These are phyloP conservation scores for Karstenula rhodostoma DNA, from an alignment of 2,329 filamentous ascomycete species.

Conservation along the genomic window DNA sequence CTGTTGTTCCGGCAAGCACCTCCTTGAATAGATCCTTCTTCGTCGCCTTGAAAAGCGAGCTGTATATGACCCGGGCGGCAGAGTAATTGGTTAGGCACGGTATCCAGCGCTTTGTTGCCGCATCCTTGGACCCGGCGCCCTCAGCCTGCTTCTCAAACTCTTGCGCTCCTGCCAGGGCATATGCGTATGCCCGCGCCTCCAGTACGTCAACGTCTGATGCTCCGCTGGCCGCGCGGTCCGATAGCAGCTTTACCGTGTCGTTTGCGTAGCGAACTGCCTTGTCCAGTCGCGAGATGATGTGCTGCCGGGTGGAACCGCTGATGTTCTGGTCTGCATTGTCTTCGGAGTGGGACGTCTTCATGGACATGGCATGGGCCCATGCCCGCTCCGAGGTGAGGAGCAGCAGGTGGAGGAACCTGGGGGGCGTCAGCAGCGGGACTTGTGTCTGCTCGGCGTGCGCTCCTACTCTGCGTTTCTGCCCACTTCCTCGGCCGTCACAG, in stretches of 20 bases:
- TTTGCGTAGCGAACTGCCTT: slow-evolving; percentile 79
- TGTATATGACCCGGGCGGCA: slow-evolving; percentile 82
- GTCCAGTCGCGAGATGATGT: slow-evolving; percentile 85
- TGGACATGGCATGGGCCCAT: slow-evolving; percentile 95
- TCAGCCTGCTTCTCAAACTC: slow-evolving; percentile 82
- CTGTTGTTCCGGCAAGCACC: slow-evolving; percentile 82
- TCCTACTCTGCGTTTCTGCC: slow-evolving; percentile 77
- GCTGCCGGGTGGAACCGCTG: slow-evolving; percentile 78
- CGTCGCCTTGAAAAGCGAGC: slow-evolving; percentile 70
- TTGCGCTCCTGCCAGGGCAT: slow-evolving; percentile 77
- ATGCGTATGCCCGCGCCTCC: slow-evolving; percentile 85
- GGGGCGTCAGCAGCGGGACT: background rate
- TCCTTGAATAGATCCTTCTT: slow-evolving; percentile 86
- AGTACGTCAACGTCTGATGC: slow-evolving; percentile 76
- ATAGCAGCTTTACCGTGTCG: slow-evolving; percentile 71
- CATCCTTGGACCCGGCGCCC: slow-evolving; percentile 49
- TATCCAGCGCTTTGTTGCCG: slow-evolving; percentile 70
- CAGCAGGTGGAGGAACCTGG: slow-evolving; percentile 61
- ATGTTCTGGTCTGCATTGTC: slow-evolving; percentile 78
- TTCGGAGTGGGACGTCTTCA: slow-evolving; percentile 82
- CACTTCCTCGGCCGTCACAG: slow-evolving; percentile 78
- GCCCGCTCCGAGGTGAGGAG: slow-evolving; percentile 88
- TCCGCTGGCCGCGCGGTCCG: slow-evolving; percentile 68
- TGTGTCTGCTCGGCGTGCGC: background rate
- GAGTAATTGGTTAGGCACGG: slow-evolving; percentile 78